A percentile compares a stretch with the other conserved stretches of the same genome.
These are phyloP conservation scores for Penicillium parvum DNA, from an alignment of 495 filamentous ascomycete species.

Conservation along the genomic window DNA sequence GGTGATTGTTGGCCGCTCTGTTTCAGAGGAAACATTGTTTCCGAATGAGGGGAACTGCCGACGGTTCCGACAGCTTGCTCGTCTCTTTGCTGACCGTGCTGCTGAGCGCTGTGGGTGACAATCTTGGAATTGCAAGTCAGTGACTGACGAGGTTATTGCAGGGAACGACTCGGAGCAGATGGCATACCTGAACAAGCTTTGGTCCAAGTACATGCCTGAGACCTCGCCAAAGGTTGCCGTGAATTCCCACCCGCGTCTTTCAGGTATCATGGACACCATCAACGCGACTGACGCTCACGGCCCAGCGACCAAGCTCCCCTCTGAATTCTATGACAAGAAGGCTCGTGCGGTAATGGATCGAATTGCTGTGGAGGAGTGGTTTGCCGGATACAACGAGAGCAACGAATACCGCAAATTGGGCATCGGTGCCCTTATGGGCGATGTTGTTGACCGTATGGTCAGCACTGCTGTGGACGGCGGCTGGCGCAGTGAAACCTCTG, in stretches of 20 bases:
- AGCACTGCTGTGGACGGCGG: conserved; percentile 58
- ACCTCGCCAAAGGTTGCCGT: conserved; percentile 64
- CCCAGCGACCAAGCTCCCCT: conserved; percentile 66
- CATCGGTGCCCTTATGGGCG: conserved; percentile 78
- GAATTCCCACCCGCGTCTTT: conserved; percentile 76
- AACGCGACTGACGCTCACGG: conserved; percentile 88
- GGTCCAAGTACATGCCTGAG: conserved; percentile 82
- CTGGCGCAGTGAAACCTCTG: conserved; percentile 54
- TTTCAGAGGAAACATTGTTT: conserved; percentile 83
- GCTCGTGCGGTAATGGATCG: conserved; percentile 65
- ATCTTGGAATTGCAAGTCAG: background rate
- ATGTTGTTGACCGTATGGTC: conserved; percentile 82
- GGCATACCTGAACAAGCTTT: conserved; percentile 69
- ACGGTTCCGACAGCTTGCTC: conserved; percentile 72
- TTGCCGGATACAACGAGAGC: conserved; percentile 76
- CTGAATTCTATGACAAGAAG: conserved; percentile 82
- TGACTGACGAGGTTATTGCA: conserved; percentile 11
- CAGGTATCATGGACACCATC: conserved; percentile 89
- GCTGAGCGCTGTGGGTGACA: conserved; percentile 60
- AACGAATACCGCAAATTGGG: conserved; percentile 81
- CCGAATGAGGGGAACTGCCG: conserved; percentile 86
- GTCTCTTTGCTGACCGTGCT: conserved; percentile 76
- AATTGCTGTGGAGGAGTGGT: conserved; percentile 92
- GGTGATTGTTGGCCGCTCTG: conserved; percentile 67
- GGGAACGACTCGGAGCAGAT: conserved; percentile 80